These are phyloP conservation scores for Fragaria nilgerrensis DNA, from an alignment of 306 rosid genomes.

Conservation along the genomic window DNA sequence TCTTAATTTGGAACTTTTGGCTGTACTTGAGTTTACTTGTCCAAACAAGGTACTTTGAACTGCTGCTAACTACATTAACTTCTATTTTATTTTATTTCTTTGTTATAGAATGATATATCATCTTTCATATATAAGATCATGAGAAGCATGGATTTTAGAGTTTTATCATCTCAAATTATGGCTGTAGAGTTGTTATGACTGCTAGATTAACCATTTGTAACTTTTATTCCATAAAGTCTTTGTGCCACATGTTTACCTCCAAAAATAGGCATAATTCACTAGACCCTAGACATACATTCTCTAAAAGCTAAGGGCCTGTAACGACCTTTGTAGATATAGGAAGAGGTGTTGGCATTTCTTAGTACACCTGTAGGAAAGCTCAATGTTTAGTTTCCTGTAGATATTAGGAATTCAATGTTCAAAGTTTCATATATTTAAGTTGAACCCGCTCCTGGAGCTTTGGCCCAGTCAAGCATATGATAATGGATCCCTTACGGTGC, in stretches of 20 bases:
- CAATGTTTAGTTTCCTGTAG: not conserved
- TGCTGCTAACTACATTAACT: not conserved
- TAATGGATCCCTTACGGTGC: not conserved
- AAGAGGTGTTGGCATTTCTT: not conserved
- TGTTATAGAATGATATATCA: not conserved
- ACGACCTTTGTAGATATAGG: not conserved
- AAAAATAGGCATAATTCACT: not conserved
- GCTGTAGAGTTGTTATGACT: not conserved
- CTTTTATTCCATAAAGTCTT: not conserved
- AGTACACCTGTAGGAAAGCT: not conserved
- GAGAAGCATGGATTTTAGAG: not conserved
- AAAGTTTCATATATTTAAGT: not conserved
- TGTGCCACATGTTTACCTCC: not conserved
- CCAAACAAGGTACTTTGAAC: not conserved
- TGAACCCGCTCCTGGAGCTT: not conserved
- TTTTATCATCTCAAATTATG: not conserved
- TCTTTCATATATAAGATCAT: not conserved
- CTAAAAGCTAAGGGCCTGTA: not conserved
- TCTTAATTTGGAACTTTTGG: not conserved
- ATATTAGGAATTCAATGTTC: not conserved
- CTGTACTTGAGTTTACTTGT: not conserved
- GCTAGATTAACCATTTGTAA: not conserved
- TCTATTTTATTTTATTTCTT: not conserved
- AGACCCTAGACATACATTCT: not conserved
- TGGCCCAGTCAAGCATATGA: not conserved